Evolutionary conservation across 768 basidiomycete species (phyloP), one percentile per base, ranked within the genome.

Genomic region (Leucocoprinus leucothites): DNA sequence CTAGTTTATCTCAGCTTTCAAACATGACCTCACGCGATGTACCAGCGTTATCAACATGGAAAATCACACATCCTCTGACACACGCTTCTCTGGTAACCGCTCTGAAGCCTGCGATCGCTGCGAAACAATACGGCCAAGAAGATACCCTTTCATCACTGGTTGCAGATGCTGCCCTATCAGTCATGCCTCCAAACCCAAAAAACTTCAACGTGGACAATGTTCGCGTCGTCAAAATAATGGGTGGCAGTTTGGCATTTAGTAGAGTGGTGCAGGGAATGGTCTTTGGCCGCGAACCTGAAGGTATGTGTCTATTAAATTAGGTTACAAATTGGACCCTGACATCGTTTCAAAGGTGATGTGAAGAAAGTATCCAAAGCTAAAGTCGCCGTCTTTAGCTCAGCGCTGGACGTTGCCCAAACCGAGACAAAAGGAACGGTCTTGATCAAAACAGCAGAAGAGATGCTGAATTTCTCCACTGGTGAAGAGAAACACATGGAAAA

Each of bases 401-500:
- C 91, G 1, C 78, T 99, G 57, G 97, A 98, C 67, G 82, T 92
- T 54, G 84, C 95, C 2, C 96, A 98, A 71, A 98, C 97, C 4
- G 97, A 99, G 71, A 99, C 97, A 16, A 99, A 99, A 70, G 97
- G 97, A 48, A 99, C 97, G 7, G 97, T 98, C 9, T 80, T 99
- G 45, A 82, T 99, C 63, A 92, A 94, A 69, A 98, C 84, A 67
- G 92, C 94, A 8, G 88, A 96, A 44, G 96, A 99, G 68, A 91
- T 99, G 85, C 80, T 99, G 60, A 94, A 97, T 74, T 99, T 99
- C 65, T 94, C 95, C 0, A 78, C 82, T 2, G 97, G 94, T 16
- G 97, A 99, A 71, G 97, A 99, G 72, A 87, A 95, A 69, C 94
- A 98, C 65, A 78, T 97, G 49, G 95, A 98, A 78, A 94, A 91